Evolutionary conservation across 345 rosid species (phyloP).

Genomic region (Orychophragmus violaceus): DNA sequence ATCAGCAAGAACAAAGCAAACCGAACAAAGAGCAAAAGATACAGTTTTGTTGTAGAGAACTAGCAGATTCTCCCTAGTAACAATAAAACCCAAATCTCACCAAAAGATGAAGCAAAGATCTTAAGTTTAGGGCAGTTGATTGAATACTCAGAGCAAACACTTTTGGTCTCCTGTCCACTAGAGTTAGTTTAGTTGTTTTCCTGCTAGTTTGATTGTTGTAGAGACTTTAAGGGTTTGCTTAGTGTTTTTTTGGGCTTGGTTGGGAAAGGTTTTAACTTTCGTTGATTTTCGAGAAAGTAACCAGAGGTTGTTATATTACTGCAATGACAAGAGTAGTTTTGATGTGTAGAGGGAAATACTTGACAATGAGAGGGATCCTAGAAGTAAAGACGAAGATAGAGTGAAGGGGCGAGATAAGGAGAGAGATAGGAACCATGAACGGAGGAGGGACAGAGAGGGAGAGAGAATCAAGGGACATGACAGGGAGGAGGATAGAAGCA

Average conservation of each 20-base stretch:
- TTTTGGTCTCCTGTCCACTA: background rate
- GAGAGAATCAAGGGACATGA: too few relatives aligned
- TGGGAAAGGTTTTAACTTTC: too few relatives aligned
- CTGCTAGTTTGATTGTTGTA: too few relatives aligned
- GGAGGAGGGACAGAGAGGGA: slow-evolving; percentile 24
- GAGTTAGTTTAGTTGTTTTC: too few relatives aligned
- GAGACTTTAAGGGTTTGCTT: too few relatives aligned
- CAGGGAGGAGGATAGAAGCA: background rate
- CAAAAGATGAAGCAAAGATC: background rate
- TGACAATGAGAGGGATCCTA: slow-evolving; percentile 50
- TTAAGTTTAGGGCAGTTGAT: background rate
- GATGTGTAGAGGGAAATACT: slow-evolving; percentile 45
- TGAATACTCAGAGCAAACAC: background rate
- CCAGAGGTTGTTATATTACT: too few relatives aligned
- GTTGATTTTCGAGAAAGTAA: too few relatives aligned
- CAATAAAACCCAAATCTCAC: too few relatives aligned
- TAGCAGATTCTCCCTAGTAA: too few relatives aligned
- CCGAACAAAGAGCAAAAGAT: too few relatives aligned
- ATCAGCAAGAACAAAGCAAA: background rate
- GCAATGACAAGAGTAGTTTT: background rate
- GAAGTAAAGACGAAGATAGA: slow-evolving; percentile 42
- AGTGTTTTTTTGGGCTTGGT: too few relatives aligned
- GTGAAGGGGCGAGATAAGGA: slow-evolving; percentile 40
- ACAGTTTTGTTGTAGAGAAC: too few relatives aligned
- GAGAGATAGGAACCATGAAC: slow-evolving; percentile 17